These are phyloP conservation scores for Tolypocladium cylindrosporum DNA, from an alignment of 2,329 filamentous ascomycete species.

Conservation along the genomic window DNA sequence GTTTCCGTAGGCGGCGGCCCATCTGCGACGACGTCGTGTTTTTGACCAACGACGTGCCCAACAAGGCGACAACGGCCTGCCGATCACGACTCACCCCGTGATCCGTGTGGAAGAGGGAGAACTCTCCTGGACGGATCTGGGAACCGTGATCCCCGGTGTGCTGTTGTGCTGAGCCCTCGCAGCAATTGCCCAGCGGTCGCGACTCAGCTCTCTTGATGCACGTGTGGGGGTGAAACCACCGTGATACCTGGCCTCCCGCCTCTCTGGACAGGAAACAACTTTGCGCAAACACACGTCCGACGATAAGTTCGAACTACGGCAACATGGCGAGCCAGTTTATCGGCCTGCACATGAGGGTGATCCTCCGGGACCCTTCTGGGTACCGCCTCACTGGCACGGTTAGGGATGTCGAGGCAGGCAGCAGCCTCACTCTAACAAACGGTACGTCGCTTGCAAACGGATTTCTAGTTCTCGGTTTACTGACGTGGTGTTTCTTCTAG, in stretches of 20 bases:
- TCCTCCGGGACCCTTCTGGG: conserved; percentile 54
- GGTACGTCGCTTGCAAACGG: conserved; percentile 37
- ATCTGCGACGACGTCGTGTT: not conserved
- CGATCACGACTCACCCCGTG: not conserved
- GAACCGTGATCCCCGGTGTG: not conserved
- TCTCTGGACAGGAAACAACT: not conserved
- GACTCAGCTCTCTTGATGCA: not conserved
- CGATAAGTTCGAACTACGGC: not conserved
- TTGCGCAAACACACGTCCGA: not conserved
- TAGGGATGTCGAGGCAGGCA: conserved; percentile 54
- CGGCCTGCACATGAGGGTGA: conserved; percentile 66
- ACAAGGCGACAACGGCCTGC: not conserved
- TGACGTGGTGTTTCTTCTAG: conserved; percentile 11
- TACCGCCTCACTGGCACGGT: conserved; percentile 61
- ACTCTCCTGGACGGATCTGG: not conserved
- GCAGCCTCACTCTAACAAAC: conserved; percentile 60
- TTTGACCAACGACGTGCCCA: not conserved
- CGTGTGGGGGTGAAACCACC: not conserved
- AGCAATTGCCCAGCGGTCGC: not conserved
- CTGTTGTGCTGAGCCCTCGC: not conserved
- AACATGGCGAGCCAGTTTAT: conserved; percentile 54
- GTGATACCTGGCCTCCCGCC: not conserved
- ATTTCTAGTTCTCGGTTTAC: not conserved
- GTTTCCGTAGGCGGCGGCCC: not conserved
- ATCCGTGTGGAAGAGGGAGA: too few relatives aligned